Evolutionary conservation across 1,139 yeast genomes (phyloP).

Genomic region (Hyphopichia wangnamkhiaoensis): DNA sequence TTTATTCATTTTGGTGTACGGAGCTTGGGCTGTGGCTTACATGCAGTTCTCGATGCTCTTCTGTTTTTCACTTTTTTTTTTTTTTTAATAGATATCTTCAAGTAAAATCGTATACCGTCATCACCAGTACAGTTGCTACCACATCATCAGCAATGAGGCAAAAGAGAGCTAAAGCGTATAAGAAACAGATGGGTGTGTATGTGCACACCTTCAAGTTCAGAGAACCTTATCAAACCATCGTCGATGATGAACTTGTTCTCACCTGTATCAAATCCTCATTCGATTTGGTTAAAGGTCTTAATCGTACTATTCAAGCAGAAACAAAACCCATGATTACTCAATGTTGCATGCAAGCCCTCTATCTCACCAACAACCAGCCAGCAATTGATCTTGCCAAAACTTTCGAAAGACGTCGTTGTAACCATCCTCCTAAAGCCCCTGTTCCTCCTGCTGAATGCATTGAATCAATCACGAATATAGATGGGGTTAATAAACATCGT

Average conservation of each 20-base stretch:
- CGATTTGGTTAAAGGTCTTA: slow-evolving; percentile 75
- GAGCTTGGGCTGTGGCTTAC: no score
- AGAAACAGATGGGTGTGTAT: slow-evolving; percentile 87
- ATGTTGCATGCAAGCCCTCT: slow-evolving; percentile 88
- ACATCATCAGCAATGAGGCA: slow-evolving; percentile 68
- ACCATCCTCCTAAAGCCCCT: slow-evolving; percentile 61
- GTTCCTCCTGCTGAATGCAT: slow-evolving; percentile 76
- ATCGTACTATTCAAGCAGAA: slow-evolving; percentile 81
- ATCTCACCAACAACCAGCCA: slow-evolving; percentile 64
- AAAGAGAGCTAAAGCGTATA: slow-evolving; percentile 90
- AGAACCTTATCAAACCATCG: slow-evolving; percentile 86
- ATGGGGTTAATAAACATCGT: slow-evolving; percentile 83
- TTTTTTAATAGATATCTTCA: not conserved
- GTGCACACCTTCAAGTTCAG: slow-evolving; percentile 87
- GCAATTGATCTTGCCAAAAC: slow-evolving; percentile 80
- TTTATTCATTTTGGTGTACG: no score
- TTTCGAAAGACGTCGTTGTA: slow-evolving; percentile 73
- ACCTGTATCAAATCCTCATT: slow-evolving; percentile 67
- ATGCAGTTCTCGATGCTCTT: no score
- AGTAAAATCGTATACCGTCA: no score
- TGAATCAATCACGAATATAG: slow-evolving; percentile 63
- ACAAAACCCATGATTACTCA: slow-evolving; percentile 95
- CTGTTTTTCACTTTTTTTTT: no score
- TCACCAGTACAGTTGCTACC: not conserved
- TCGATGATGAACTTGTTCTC: slow-evolving; percentile 76